Base-by-base conservation (phyloP, 2,329 filamentous ascomycete species). In the Colletotrichum sp. region DNA sequence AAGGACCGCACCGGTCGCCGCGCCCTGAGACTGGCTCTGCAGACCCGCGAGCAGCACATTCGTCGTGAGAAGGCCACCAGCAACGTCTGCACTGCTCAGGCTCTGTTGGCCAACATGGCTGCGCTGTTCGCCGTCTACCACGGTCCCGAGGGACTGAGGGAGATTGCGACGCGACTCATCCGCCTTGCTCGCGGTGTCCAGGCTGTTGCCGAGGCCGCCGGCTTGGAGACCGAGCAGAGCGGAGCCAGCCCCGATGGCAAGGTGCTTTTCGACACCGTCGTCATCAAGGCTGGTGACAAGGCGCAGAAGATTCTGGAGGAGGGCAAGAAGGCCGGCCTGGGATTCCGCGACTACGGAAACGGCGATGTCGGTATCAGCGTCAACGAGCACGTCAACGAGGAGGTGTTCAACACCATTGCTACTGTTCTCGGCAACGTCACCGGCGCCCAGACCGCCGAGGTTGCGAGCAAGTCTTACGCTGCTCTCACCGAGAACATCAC, bases 41-140 rank as follows among this genome's bases (percentile, higher is more conserved):
- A 99, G 86, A 98, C 96, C 12, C 91, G 96, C 80, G 96, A 99
- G 87, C 96, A 99, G 87, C 96, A 99, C 84, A 98, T 99, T 83
- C 92, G 96, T 79, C 92, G 96, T 81, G 96, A 99, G 84, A 98
- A 98, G 90, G 96, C 96, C 2, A 99, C 96, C 3, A 98, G 96
- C 88, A 99, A 99, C 83, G 96, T 98, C 76, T 99, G 96, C 88
- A 99, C 96, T 2, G 96, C 96, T 2, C 96, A 99, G 86, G 96
- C 96, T 10, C 88, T 99, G 30, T 89, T 98, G 68, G 96, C 96
- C 49, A 99, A 99, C 85, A 98, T 98, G 95, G 96, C 93, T 80
- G 95, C 96, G 71, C 94, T 98, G 87, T 99, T 98, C 83, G 96
- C 96, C 69, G 90, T 98, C 70, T 99, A 98, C 85, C 96, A 99